Percentiles rank a stretch among this genome's conserved stretches.
Evolutionary conservation across 371 early-diverging fungal species (phyloP).

Genomic region (Sporodiniella umbellata): DNA sequence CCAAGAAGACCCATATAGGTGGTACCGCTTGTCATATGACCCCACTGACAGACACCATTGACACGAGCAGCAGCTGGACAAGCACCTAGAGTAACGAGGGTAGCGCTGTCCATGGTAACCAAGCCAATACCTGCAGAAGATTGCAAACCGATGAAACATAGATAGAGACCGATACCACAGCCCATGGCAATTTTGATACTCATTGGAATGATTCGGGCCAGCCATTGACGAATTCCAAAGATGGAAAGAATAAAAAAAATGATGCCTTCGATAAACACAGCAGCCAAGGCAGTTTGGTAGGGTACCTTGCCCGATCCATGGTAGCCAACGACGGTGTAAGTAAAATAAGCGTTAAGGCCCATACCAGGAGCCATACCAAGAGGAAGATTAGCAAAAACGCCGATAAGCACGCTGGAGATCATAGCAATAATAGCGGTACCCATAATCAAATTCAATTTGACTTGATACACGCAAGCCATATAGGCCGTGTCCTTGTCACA

Average conservation of each 20-base stretch:
- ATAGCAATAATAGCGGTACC: constrained; percentile 67
- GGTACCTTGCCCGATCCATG: constrained; percentile 68
- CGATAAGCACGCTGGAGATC: constrained; percentile 67
- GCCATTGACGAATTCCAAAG: constrained; percentile 75
- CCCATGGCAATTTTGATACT: constrained; percentile 72
- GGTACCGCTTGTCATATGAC: constrained; percentile 67
- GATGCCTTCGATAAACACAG: constrained; percentile 78
- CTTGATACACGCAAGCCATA: constrained; percentile 54
- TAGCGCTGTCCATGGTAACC: constrained; percentile 54
- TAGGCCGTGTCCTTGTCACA: constrained; percentile 53
- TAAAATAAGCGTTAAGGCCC: constrained; percentile 82
- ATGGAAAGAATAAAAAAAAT: constrained; percentile 70
- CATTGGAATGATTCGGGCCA: constrained; percentile 69
- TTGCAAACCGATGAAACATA: constrained; percentile 75
- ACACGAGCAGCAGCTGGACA: constrained; percentile 56
- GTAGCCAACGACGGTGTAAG: constrained; percentile 77
- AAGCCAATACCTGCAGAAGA: constrained; percentile 77
- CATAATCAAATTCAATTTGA: constrained; percentile 69
- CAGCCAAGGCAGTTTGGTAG: constrained; percentile 70
- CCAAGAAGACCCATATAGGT: constrained; percentile 69
- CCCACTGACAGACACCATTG: constrained; percentile 47
- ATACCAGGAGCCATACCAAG: constrained; percentile 76
- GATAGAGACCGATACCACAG: constrained; percentile 75
- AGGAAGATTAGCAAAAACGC: constrained; percentile 72
- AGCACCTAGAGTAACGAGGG: constrained; percentile 65